Conservation (phyloP, 805 yeast species). For the Zygosaccharomyces gambellarensis region DNA sequence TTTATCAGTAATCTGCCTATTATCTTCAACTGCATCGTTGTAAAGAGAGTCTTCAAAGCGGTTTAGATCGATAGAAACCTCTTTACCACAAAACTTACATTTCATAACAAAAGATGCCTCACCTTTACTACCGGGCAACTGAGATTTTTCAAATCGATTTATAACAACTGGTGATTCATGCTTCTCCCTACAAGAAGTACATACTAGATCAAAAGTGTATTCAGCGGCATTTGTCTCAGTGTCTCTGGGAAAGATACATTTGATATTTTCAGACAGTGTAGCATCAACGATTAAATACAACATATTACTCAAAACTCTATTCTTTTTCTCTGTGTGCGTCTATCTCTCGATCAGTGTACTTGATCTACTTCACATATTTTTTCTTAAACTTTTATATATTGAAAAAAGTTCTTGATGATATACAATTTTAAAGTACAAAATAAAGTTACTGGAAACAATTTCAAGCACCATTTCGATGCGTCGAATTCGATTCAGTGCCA, state of each 20-base stretch:
- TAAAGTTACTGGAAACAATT: not conserved
- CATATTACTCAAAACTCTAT: conserved; percentile 15
- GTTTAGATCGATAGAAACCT: conserved; percentile 24
- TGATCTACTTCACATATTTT: not conserved
- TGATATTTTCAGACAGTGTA: conserved; percentile 43
- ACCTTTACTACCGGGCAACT: conserved; percentile 66
- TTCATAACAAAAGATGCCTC: conserved; percentile 78
- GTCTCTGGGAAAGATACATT: conserved; percentile 57
- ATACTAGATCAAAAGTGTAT: conserved; percentile 66
- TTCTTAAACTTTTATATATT: not conserved
- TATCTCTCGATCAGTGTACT: not conserved
- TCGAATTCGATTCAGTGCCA: conserved; percentile 2
- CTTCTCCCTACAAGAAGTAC: conserved; percentile 73
- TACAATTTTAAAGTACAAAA: not conserved
- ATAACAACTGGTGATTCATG: conserved; percentile 69
- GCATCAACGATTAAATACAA: conserved; percentile 27
- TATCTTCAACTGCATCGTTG: conserved; percentile 12
- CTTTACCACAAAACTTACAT: conserved; percentile 57
- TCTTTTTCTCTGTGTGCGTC: not conserved
- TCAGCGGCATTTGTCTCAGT: conserved; percentile 58
- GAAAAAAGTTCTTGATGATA: not conserved
- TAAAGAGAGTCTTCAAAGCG: conserved; percentile 26
- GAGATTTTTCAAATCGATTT: conserved; percentile 61
- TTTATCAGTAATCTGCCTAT: conserved; percentile 14
- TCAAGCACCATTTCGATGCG: conserved; percentile 6